Base-by-base conservation (phyloP, 1,284 basidiomycete species). In the Papiliotrema flavescens region DNA sequence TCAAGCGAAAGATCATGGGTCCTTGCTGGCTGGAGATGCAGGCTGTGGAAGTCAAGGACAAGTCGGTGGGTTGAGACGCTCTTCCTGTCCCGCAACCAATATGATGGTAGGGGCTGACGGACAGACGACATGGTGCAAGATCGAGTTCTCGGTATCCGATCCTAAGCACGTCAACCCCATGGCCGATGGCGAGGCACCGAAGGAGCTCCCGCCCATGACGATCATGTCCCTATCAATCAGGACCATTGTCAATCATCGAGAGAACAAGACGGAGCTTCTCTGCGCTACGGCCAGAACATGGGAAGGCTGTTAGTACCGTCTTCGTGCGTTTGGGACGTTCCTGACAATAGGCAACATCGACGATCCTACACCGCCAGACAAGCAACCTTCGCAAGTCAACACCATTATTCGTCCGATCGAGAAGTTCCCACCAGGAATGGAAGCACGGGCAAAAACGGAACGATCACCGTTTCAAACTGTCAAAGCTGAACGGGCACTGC, bases 1-100 rank as follows among this genome's bases (percentile, higher is more conserved):
- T 98, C 52, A 98, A 98, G 77, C 85, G 93, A 36, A 93, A 92
- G 77, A 97, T 98, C 61, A 98, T 97, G 90, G 96, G 96, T 2
- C 94, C 96, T 0, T 98, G 96, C 73, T 98, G 95, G 96, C 80
- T 99, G 48, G 83, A 88, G 56, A 82, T 99, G 61, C 86, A 88
- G 72, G 82, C 86, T 23, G 84, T 86, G 13, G 76, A 82, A 44
- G 77, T 90, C 20, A 86, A 88, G 52, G 77, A 85, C 66, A 87
- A 89, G 75, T 86, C 87, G 9, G 89, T 91, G 71, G 53, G 86
- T 76, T n/a, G n/a, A n/a, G n/a, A n/a, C n/a, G n/a, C n/a, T n/a
- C n/a, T n/a, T n/a, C n/a, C n/a, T n/a, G 14, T 47, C 15, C 19
- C 28, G 46, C 8, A 14, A 36, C 13, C 22, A 4, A 32, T 22